A percentile compares a stretch with the other conserved stretches of the same genome.
These are phyloP conservation scores for Diaporthe sp. DNA, from an alignment of 2,329 filamentous ascomycete genomes.

Conservation along the genomic window DNA sequence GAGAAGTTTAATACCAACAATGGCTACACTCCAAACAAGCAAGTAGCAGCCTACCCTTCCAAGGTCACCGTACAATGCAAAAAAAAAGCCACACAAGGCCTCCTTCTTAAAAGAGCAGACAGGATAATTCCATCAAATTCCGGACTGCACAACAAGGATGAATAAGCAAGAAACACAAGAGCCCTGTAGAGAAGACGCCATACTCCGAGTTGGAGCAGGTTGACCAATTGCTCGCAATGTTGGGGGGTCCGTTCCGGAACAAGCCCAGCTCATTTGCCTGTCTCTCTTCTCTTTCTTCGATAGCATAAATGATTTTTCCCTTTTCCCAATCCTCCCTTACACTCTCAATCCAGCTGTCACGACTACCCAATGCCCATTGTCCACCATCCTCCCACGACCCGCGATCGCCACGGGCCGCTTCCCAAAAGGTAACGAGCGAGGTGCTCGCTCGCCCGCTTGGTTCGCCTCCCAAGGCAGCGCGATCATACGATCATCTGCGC, in stretches of 20 bases:
- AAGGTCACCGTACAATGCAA: not conserved
- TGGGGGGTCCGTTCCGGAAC: not conserved
- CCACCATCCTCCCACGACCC: not conserved
- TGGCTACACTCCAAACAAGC: not conserved
- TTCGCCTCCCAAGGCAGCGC: not conserved
- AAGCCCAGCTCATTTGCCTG: conserved; percentile 19
- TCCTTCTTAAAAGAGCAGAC: not conserved
- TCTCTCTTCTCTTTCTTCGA: not conserved
- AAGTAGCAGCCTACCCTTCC: not conserved
- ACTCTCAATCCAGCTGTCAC: not conserved
- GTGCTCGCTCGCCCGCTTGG: too few species aligned
- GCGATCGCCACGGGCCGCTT: too few species aligned
- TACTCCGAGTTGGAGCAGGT: conserved; percentile 31
- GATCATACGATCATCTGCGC: conserved; percentile 96
- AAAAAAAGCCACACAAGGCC: conserved; percentile 8
- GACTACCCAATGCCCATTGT: not conserved
- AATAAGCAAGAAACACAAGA: conserved; percentile 10
- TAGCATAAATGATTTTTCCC: not conserved
- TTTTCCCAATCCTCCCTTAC: not conserved
- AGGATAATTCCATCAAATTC: conserved; percentile 4
- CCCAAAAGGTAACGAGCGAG: not conserved
- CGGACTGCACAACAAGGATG: not conserved
- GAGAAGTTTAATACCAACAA: not conserved
- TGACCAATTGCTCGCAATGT: conserved; percentile 24
- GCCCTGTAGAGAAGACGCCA: conserved; percentile 37